Evolutionary conservation across 2,329 filamentous ascomycete species (phyloP).

Genomic region (Cladosporium sp.): DNA sequence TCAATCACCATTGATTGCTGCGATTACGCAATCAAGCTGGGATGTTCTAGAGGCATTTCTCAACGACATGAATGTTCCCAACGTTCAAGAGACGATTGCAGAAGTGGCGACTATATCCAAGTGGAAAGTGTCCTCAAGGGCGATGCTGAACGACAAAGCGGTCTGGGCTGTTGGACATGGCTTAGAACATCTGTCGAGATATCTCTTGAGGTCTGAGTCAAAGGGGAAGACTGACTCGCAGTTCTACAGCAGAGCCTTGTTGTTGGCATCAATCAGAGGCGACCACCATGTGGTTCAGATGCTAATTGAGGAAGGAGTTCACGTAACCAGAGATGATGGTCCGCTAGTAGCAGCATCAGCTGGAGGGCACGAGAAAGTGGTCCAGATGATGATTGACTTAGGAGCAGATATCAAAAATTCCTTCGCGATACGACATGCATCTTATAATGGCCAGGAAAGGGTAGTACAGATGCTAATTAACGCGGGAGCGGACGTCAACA

Average conservation of each 20-base stretch:
- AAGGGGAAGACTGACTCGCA: not conserved
- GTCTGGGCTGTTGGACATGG: not conserved
- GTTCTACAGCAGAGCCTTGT: not conserved
- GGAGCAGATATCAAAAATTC: constrained; percentile 18
- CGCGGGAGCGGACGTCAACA: constrained; percentile 19
- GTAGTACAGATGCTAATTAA: constrained; percentile 15
- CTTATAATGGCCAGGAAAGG: not conserved
- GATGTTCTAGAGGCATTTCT: constrained; percentile 1
- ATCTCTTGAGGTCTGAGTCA: not conserved
- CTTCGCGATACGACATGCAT: not conserved
- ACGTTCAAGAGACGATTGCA: not conserved
- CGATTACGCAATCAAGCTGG: not conserved
- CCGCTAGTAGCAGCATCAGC: not conserved
- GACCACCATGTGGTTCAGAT: not conserved
- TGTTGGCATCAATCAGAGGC: not conserved
- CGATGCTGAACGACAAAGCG: not conserved
- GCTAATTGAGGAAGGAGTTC: not conserved
- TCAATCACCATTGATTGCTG: constrained; percentile 1
- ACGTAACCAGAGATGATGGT: too few species aligned
- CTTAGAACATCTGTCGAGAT: not conserved
- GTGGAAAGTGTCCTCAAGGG: not conserved
- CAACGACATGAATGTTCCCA: not conserved
- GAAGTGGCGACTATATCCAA: not conserved
- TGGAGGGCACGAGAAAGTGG: constrained; percentile 11
- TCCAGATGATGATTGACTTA: constrained; percentile 16